phyloP scores from a whole-genome alignment of 225 moss, liverwort and hornwort genomes.

The Pseudoscleropodium purum region DNA sequence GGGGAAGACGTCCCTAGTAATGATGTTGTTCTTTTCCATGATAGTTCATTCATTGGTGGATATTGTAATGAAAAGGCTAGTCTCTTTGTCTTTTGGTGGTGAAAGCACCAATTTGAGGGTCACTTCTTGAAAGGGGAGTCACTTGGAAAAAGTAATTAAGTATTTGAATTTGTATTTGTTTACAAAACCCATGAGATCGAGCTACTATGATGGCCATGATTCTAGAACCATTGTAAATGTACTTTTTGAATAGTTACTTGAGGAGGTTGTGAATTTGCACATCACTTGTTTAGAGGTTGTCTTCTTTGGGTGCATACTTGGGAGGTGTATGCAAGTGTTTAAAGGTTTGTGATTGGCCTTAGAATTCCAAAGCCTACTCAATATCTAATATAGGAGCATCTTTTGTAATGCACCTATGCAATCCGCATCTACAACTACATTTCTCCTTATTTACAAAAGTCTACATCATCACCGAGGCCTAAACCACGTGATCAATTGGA shows the following conservation, averaged over 20 bases:
- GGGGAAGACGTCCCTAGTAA: rapidly evolving
- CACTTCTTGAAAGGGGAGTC: too few species aligned
- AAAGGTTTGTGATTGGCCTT: rapidly evolving
- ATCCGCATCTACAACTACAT: rapidly evolving
- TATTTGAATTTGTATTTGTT: too few species aligned
- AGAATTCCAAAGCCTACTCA: background rate
- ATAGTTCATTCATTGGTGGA: rapidly evolving
- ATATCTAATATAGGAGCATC: rapidly evolving
- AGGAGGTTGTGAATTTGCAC: background rate
- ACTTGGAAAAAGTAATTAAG: too few species aligned
- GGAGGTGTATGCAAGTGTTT: background rate
- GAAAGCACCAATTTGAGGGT: background rate
- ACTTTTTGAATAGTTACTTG: background rate
- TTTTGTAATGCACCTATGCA: rapidly evolving
- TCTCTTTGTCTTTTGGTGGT: background rate
- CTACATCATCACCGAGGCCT: background rate
- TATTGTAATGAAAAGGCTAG: background rate
- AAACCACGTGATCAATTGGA: background rate
- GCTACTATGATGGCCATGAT: background rate
- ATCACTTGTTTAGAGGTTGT: background rate
- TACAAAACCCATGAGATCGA: rapidly evolving
- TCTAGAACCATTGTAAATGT: background rate
- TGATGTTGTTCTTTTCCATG: background rate
- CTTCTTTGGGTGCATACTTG: background rate
- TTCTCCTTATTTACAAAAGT: rapidly evolving